Conservation (phyloP, 78 protist genomes). For the Isochrysis galbana region DNA sequence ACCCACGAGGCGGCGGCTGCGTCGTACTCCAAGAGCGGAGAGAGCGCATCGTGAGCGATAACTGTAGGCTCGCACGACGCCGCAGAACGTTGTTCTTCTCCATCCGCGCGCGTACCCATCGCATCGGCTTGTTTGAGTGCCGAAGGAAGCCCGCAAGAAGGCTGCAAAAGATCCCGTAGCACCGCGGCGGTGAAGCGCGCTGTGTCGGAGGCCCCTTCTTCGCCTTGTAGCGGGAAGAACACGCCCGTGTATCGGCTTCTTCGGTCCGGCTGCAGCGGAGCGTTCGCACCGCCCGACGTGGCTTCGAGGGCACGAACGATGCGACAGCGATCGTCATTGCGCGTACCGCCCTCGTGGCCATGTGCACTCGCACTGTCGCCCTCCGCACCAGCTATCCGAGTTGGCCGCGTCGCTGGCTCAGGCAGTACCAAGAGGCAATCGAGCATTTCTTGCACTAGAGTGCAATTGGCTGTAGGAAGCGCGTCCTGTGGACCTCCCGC, state of each 20-base stretch:
- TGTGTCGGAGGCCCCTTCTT: not conserved
- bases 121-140: too few relatives aligned
- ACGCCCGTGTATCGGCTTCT: not conserved
- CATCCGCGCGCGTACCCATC: not conserved
- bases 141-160: too few relatives aligned
- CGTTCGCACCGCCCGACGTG: not conserved
- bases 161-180: not conserved
- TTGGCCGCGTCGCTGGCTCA: too few relatives aligned
- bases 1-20: not conserved
- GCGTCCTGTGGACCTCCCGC: not conserved
- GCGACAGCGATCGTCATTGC: too few relatives aligned
- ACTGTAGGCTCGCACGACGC: not conserved
- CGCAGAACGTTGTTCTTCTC: not conserved
- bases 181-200: not conserved
- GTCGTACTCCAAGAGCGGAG: not conserved
- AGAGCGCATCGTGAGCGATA: not conserved
- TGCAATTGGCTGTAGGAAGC: not conserved
- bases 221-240: not conserved
- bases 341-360: too few relatives aligned
- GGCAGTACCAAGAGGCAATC: too few relatives aligned
- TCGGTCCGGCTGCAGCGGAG: not conserved
- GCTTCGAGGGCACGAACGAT: too few relatives aligned
- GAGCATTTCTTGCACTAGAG: not conserved
- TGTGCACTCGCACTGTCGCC: too few relatives aligned
- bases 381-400: too few relatives aligned